A percentile compares a stretch with the other conserved stretches of the same genome.
These are phyloP conservation scores for Clohesyomyces aquaticus DNA, from an alignment of 495 filamentous ascomycete species.

Conservation along the genomic window DNA sequence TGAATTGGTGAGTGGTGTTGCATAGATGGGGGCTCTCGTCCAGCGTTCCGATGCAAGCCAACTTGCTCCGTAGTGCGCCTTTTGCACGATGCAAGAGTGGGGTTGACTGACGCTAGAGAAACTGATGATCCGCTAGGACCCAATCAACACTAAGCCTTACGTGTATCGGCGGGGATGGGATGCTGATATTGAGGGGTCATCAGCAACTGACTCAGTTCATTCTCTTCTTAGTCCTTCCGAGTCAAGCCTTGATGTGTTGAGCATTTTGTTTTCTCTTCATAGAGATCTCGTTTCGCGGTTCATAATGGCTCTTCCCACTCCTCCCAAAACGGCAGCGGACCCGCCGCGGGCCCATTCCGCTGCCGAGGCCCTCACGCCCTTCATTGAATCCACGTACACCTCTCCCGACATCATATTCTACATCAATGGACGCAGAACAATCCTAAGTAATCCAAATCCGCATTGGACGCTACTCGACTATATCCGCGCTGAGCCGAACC, in stretches of 20 bases:
- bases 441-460: slow-evolving; percentile 36
- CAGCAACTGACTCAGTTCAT: background rate
- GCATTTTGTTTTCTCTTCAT: background rate
- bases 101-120: slow-evolving; percentile 2
- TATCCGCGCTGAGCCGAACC: slow-evolving; percentile 53
- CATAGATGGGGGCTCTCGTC: slow-evolving; percentile 20
- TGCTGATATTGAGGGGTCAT: slow-evolving; percentile 10
- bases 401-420: slow-evolving; percentile 42
- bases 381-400: slow-evolving; percentile 42
- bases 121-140: background rate
- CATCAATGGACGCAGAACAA: slow-evolving; percentile 34
- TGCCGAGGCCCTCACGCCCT: slow-evolving; percentile 35
- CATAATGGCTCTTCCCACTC: slow-evolving; percentile 28
- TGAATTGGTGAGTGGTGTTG: slow-evolving; percentile 13
- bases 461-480: slow-evolving; percentile 54
- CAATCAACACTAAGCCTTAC: slow-evolving; percentile 28
- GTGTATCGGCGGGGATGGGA: slow-evolving; percentile 6
- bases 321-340: slow-evolving; percentile 27
- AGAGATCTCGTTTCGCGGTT: background rate
- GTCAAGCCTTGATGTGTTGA: background rate
- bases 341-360: slow-evolving; percentile 27
- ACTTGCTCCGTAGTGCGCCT: background rate
- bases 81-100: slow-evolving; percentile 23
- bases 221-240: background rate
- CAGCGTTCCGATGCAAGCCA: background rate